Conservation (phyloP, 75 land plant genomes). For the Pinus tabuliformis region DNA sequence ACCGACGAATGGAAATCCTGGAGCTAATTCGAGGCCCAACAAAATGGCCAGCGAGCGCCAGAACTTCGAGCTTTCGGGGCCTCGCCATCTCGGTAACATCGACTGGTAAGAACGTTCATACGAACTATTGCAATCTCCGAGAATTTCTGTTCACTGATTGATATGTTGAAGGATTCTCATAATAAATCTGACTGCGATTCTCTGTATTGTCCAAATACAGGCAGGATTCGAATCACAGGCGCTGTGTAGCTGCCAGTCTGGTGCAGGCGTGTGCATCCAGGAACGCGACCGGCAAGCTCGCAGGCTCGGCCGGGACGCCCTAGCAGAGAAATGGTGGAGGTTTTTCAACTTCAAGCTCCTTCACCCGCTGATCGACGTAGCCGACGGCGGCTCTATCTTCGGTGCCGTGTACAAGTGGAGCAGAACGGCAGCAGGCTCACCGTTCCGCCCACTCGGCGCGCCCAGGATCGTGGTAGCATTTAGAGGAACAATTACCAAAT, state of each 20-base stretch:
- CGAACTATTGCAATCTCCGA: too few species aligned
- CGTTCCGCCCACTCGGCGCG: background rate
- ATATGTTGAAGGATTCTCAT: too few species aligned
- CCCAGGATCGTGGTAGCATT: conserved; percentile 56
- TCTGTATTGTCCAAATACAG: conserved; percentile 6
- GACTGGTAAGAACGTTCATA: background rate
- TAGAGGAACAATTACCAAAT: conserved; percentile 42
- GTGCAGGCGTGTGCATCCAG: conserved; percentile 56
- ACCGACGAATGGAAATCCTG: too few species aligned
- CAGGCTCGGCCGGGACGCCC: conserved; percentile 27
- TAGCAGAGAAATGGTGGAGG: conserved; percentile 68
- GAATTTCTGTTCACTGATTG: too few species aligned
- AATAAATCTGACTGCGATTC: too few species aligned
- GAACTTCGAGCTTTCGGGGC: background rate
- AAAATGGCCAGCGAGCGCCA: background rate
- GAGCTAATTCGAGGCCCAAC: too few species aligned
- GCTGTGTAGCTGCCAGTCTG: conserved; percentile 55
- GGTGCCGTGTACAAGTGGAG: conserved; percentile 51
- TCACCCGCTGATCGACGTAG: conserved; percentile 28
- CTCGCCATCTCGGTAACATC: background rate
- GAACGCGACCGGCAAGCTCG: conserved; percentile 51
- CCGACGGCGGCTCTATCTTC: conserved; percentile 23
- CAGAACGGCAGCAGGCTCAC: background rate
- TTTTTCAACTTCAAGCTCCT: conserved; percentile 40
- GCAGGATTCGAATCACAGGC: conserved; percentile 34